phyloP scores from a whole-genome alignment of 495 filamentous ascomycete genomes.

The Penicillium robsamsonii region DNA sequence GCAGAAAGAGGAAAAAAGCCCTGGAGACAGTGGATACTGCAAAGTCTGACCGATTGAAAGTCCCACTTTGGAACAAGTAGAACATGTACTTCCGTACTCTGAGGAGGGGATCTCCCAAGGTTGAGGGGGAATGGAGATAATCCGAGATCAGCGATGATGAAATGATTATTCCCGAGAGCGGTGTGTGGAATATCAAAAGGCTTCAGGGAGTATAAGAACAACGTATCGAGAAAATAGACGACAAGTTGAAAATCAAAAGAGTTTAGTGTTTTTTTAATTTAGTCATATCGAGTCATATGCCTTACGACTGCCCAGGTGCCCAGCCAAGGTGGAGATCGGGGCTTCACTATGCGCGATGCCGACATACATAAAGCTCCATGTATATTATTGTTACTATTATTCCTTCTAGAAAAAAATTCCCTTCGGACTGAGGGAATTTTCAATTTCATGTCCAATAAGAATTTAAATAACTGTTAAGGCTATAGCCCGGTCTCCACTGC shows the following conservation, averaged over 20 bases:
- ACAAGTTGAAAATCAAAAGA: no score
- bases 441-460: no score
- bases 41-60: not conserved
- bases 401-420: no score
- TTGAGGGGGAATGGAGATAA: constrained; percentile 1
- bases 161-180: constrained; percentile 14
- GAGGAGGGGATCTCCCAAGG: not conserved
- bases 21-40: not conserved
- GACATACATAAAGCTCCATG: no score
- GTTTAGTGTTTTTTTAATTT: not conserved
- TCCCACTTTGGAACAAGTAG: not conserved
- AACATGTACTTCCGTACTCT: no score
- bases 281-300: not conserved
- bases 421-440: no score
- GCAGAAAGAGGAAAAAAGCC: not conserved
- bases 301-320: not conserved
- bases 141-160: constrained; percentile 5
- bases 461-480: no score
- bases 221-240: no score
- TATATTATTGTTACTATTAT: no score
- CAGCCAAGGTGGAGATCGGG: constrained; percentile 8
- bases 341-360: no score
- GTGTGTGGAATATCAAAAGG: not conserved
- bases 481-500: no score
- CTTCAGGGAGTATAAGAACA: not conserved